These are phyloP conservation scores for Crithidia brevicula DNA, from an alignment of 208 protist genomes.

Conservation along the genomic window DNA sequence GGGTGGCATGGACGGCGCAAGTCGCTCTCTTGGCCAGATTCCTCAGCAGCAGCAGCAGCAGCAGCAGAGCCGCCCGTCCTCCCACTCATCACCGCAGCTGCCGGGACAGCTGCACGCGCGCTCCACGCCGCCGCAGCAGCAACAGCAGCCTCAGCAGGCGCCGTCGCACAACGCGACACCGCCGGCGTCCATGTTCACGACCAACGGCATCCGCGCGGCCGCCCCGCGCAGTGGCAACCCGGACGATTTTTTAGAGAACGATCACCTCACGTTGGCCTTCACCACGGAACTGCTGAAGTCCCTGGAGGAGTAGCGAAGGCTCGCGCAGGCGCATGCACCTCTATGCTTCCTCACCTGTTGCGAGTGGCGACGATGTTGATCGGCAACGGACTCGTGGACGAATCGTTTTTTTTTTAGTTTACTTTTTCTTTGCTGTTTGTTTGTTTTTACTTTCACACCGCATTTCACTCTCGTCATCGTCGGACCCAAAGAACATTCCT, in stretches of 20 bases:
- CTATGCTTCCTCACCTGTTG: too few relatives aligned
- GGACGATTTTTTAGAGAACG: slow-evolving; percentile 39
- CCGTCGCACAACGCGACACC: slow-evolving; percentile 6
- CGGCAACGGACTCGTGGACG: too few relatives aligned
- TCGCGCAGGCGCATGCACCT: too few relatives aligned
- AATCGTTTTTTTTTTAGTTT: neutral
- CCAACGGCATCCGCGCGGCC: slow-evolving; percentile 22
- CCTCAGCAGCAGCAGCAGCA: slow-evolving; percentile 16
- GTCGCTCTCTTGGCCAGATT: slow-evolving; percentile 9
- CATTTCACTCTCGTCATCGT: too few relatives aligned
- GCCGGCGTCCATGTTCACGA: slow-evolving; percentile 24
- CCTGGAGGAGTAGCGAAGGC: slow-evolving; percentile 32
- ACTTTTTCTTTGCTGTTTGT: neutral
- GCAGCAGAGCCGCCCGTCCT: slow-evolving; percentile 3
- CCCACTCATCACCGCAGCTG: slow-evolving; percentile 5
- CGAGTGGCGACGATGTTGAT: too few relatives aligned
- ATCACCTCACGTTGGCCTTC: slow-evolving; percentile 39
- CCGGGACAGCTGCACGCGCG: neutral
- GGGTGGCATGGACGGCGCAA: slow-evolving; percentile 18
- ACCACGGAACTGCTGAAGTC: slow-evolving; percentile 43
- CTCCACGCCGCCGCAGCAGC: slow-evolving; percentile 13
- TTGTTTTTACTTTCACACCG: too few relatives aligned
- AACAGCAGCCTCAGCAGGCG: slow-evolving; percentile 8
- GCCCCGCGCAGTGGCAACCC: slow-evolving; percentile 18
- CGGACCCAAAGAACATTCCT: too few relatives aligned